Evolutionary conservation across 305 asterid species (phyloP), one percentile per base, ranked within the genome.

Genomic region (Fraxinus angustifolia): DNA sequence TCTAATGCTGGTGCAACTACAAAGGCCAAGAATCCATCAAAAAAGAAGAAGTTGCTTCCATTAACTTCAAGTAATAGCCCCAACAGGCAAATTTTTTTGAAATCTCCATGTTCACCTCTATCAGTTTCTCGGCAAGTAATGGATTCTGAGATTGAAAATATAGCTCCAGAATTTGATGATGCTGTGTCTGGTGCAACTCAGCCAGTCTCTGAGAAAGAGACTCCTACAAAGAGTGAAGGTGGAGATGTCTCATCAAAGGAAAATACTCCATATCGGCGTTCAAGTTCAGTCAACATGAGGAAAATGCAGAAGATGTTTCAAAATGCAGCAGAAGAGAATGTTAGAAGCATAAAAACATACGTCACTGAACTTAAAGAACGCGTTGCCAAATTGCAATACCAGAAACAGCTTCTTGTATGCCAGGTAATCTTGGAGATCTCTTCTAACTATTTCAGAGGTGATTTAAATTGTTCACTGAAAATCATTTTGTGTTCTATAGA

Each of bases 291-390:
- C 73, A 95, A 95, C 84, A 93, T 95, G 98, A 93, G 89, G 88
- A 95, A 93, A 85, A 95, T 95, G 99, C 97, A 95, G 86, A 93
- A 90, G 84, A 95, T 95, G 99, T 95, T 95, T 77, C 99, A 95
- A 84, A 92, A 91, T 84, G 99, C 99, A 78, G 99, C 98, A 75
- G 99, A 95, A 89, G 99, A 95, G 90, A 95, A 95, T 80, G 98
- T 95, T 36, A 93, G 99, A 89, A 95, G 96, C 89, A 95, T 95
- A 84, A 93, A 90, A 86, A 81, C 99, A n/a, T 95, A 95, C 71
- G 99, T 95, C 1, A 95, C 97, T 4, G 99, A 95, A 82, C 98
- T 95, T 74, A 95, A 95, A 86, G 99, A 93, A 88, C 98, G 99
- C 1, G 99, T 95, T 60, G 99, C 99, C 86, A 95, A 95, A 89